Base-by-base conservation (phyloP, 2,329 filamentous ascomycete species). In the Verticillium nonalfalfae region DNA sequence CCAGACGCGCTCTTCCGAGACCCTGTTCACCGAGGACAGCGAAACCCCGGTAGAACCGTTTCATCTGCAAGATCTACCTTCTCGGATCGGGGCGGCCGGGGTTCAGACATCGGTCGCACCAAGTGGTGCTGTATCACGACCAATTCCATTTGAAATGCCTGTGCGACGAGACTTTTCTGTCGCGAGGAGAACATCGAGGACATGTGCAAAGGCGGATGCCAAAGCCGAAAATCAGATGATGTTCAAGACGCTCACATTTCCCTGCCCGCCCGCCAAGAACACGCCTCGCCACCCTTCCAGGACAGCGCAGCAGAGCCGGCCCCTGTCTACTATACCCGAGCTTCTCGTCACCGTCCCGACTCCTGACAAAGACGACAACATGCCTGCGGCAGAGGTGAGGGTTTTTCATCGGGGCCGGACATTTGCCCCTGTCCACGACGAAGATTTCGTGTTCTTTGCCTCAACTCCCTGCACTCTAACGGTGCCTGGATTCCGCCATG, bases 401-500 rank as follows among this genome's bases (percentile, higher is more conserved):
- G 57, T 10, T 11, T 52, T n/a, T 33, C n/a, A 26, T 55, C 63
- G 35, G 55, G 45, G 45, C 18, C 45, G 45, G n/a, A 50, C 50
- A 1, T 62, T 72, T 31, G 66, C 64, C n/a, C 66, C 70, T 14
- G 68, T 71, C 4, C 73, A 75, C 15, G 72, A 75, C 11, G 77
- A 80, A 2, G 79, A 82, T 39, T 79, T 76, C 60, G 68, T 85
- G 39, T 82, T 79, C 66, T 72, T 82, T 56, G 73, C 72, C 59
- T 81, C 76, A 57, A 82, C 81, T 0, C 76, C 78, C 0, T 84
- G 74, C 64, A 83, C 82, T 0, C 61, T 80, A 33, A 81, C 76
- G 0, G 77, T 75, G 18, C 81, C 83, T 1, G 68, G 69, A 2
- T 83, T 84, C 67, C 76, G 75, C 7, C 85, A 88, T 64, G 85